Evolutionary conservation across 306 rosid species (phyloP), one percentile per base, ranked within the genome.

Genomic region (Cucumis sativus): DNA sequence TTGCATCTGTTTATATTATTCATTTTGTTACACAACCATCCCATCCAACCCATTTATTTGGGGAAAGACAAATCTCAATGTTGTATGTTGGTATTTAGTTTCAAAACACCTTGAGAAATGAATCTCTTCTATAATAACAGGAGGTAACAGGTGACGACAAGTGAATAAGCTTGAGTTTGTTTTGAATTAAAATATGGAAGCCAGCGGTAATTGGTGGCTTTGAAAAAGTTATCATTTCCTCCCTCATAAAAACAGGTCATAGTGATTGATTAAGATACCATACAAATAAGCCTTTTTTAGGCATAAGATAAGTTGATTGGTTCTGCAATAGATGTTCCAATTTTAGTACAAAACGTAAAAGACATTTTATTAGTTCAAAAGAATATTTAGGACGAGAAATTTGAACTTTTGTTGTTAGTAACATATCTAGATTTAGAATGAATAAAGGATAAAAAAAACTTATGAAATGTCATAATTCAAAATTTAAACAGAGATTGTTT

Each of bases 1-100:
- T 72, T 51, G 47, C 62, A 30, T 73, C 35, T 73, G 63, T 72
- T 28, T 72, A 72, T 72, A 72, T 72, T 72, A 72, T 72, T 51
- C 60, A 72, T 49, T 72, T 28, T 45, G 75, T 70, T 47, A 13
- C 15, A 5, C 37, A 69, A 7, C 37, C 75, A 47, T 70, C 60
- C 41, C 14, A 7, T 7, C 12, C 37, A 49, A 51, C 51, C 76
- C 43, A 28, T 45, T 70, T 14, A 7, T 3, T 3, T 13, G 57
- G 75, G 14, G 58, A 20, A 25, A 28, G 43, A 72, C 61, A 25
- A 28, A 49, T 72, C 15, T 72, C 43, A 21, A 16, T 28, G 60
- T 16, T 69, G 23, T 71, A 15, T 70, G 23, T 2, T 70, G 37
- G 58, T 25, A 16, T 70, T 47, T 70, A 70, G 40, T 71, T 49